A percentile compares a stretch with the other conserved stretches of the same genome.
Conservation (phyloP, 208 protist species). For the Acanthamoeba polyphaga region DNA sequence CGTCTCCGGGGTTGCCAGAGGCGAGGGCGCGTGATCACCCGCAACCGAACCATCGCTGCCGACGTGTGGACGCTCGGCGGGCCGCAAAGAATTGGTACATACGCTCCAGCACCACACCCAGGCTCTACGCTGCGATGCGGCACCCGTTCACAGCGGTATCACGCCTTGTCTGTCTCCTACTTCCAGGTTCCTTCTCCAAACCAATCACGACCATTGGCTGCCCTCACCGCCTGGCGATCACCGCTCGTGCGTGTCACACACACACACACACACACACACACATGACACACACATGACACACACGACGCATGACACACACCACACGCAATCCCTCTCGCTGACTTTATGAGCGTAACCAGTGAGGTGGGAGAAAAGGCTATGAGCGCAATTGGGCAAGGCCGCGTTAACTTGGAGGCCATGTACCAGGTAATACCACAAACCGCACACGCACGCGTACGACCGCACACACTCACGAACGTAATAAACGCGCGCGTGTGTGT, state of each 20-base stretch:
- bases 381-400: neutral
- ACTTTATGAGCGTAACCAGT: no score
- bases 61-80: slow-evolving; percentile 31
- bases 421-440: neutral
- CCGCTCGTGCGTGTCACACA: slow-evolving; percentile 1
- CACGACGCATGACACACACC: no score
- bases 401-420: neutral
- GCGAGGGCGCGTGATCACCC: slow-evolving; percentile 32
- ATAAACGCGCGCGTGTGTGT: neutral
- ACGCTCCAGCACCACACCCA: neutral
- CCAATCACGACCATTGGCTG: slow-evolving; percentile 62
- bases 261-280: neutral
- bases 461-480: neutral
- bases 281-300: no score
- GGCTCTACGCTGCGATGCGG: neutral
- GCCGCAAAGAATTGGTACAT: neutral
- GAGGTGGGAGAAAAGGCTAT: neutral
- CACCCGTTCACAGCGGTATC: neutral
- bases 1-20: neutral
- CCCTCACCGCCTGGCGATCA: slow-evolving; percentile 54
- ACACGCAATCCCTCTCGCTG: no score
- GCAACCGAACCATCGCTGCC: neutral
- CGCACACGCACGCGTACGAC: no score
- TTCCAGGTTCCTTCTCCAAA: slow-evolving; percentile 45
- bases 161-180: neutral